Conservation (phyloP, 192 early-diverging fungal genomes). For the Allomyces macrogynus region DNA sequence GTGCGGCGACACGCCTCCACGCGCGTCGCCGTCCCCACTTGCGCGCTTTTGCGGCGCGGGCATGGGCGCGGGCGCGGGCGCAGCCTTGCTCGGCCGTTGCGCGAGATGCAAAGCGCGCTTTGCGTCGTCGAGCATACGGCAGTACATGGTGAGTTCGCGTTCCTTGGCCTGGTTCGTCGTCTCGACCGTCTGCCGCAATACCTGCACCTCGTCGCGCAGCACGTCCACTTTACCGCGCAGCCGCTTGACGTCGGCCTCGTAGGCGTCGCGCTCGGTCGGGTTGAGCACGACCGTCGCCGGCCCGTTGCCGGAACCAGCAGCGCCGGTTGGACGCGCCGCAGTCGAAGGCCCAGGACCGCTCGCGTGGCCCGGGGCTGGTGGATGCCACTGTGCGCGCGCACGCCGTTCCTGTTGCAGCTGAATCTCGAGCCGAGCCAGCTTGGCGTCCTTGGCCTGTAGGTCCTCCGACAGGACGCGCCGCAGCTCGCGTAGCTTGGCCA, state of each 20-base stretch:
- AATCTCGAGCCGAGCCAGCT: not conserved
- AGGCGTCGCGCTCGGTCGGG: not conserved
- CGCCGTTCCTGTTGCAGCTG: not conserved
- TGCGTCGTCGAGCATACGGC: not conserved
- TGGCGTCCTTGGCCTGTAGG: not conserved
- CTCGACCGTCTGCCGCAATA: not conserved
- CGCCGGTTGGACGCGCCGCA: too few relatives aligned
- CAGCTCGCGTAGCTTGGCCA: not conserved
- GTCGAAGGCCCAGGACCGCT: too few relatives aligned
- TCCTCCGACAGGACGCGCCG: not conserved
- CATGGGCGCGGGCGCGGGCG: too few relatives aligned
- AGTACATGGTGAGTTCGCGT: not conserved
- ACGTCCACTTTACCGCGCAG: not conserved
- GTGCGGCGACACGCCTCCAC: too few relatives aligned
- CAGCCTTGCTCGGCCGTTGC: too few relatives aligned
- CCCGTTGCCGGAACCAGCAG: not conserved
- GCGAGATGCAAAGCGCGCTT: not conserved
- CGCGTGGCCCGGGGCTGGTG: not conserved
- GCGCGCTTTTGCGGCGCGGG: too few relatives aligned
- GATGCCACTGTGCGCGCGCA: not conserved
- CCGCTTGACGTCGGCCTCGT: not conserved
- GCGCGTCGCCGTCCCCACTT: too few relatives aligned
- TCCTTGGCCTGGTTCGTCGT: not conserved
- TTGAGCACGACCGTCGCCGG: not conserved
- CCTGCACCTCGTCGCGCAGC: not conserved